phyloP scores from a whole-genome alignment of 495 filamentous ascomycete species.

The Hypoxylon trugodes region DNA sequence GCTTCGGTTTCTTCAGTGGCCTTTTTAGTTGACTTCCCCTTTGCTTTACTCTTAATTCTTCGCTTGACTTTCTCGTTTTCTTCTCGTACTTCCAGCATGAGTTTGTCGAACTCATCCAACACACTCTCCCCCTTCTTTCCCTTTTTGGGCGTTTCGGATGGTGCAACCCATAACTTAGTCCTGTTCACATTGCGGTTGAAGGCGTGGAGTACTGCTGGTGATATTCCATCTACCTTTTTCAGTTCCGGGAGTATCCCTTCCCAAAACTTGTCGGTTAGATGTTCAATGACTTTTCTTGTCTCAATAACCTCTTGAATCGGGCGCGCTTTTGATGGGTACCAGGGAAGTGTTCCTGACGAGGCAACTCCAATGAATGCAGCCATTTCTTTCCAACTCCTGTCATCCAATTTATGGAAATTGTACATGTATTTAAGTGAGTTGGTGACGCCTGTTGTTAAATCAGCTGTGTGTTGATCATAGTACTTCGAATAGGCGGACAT shows the following conservation, averaged over 20 bases:
- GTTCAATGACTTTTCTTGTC: not conserved
- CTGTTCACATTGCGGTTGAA: not conserved
- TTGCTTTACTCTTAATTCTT: not conserved
- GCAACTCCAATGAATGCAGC: not conserved
- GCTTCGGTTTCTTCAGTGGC: not conserved
- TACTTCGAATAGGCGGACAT: not conserved
- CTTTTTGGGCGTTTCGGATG: not conserved
- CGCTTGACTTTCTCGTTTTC: not conserved
- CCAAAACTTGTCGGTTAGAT: conserved; percentile 17
- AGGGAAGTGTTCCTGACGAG: not conserved
- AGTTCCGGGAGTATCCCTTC: not conserved
- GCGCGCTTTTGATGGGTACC: not conserved
- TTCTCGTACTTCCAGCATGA: not conserved
- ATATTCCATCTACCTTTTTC: not conserved
- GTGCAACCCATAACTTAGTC: conserved; percentile 8
- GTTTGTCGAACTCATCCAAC: not conserved
- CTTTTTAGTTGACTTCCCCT: not conserved
- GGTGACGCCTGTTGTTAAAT: not conserved
- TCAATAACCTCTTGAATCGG: not conserved
- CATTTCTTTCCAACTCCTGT: not conserved
- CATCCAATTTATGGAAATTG: not conserved
- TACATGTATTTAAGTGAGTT: not conserved
- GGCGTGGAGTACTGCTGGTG: not conserved
- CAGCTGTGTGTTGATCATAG: not conserved
- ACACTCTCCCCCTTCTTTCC: not conserved